phyloP scores from a whole-genome alignment of 169 alveolate species.

The Cryptosporidium ryanae region DNA sequence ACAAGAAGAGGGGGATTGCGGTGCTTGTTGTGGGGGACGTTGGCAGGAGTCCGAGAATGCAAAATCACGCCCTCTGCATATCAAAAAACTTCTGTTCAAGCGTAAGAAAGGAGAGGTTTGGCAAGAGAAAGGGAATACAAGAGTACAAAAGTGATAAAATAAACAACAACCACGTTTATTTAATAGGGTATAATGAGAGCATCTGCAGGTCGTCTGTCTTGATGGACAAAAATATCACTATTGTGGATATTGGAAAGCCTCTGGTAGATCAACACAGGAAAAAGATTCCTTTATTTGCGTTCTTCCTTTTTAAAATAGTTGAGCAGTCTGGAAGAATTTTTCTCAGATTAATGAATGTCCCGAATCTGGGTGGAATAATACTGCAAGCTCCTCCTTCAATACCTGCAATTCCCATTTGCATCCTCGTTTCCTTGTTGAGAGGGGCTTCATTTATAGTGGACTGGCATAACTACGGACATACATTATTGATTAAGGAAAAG shows the following conservation, averaged over 20 bases:
- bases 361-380: conserved; percentile 80
- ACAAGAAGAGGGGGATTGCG: conserved; percentile 4
- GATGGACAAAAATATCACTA: conserved; percentile 31
- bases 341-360: conserved; percentile 76
- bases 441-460: conserved; percentile 84
- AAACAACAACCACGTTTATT: conserved; percentile 52
- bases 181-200: conserved; percentile 61
- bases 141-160: not conserved
- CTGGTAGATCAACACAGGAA: conserved; percentile 15
- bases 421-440: conserved; percentile 77
- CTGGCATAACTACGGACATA: conserved; percentile 93
- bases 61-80: conserved; percentile 84
- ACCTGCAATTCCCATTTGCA: conserved; percentile 82
- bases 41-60: conserved; percentile 90
- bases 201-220: conserved; percentile 23
- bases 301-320: conserved; percentile 78
- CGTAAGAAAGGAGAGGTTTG: not conserved
- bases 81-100: conserved; percentile 71
- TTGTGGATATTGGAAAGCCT: conserved; percentile 8
- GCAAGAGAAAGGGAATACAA: not conserved
- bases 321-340: conserved; percentile 80
- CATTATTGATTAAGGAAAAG: conserved; percentile 82
- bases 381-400: conserved; percentile 92
- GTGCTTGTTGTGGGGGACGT: conserved; percentile 90
- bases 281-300: conserved; percentile 79